Evolutionary conservation across 164 flowering plant genomes (phyloP).

Genomic region (Warburgia ugandensis): DNA sequence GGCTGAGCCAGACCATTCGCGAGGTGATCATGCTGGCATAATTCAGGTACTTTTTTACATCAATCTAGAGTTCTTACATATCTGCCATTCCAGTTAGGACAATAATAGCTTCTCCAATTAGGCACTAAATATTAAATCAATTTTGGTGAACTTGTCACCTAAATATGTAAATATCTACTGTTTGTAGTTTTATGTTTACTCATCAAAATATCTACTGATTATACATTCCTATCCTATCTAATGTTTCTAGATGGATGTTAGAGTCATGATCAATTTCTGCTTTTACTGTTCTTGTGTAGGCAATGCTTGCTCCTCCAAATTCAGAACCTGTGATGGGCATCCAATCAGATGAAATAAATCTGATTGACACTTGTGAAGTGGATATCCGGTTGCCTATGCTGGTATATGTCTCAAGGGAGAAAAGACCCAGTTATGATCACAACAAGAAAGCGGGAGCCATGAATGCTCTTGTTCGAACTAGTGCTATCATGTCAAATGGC

Average conservation of each 20-base stretch:
- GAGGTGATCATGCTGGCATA: constrained; percentile 86
- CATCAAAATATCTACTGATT: too few species aligned
- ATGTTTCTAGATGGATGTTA: too few species aligned
- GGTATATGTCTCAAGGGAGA: constrained; percentile 90
- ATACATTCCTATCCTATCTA: too few species aligned
- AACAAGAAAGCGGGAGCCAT: constrained; percentile 98
- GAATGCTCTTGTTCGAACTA: constrained; percentile 84
- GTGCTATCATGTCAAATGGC: constrained; percentile 90
- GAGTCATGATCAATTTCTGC: too few species aligned
- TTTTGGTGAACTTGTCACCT: too few species aligned
- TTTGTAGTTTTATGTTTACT: too few species aligned
- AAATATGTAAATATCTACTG: too few species aligned
- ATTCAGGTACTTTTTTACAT: too few species aligned
- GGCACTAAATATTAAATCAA: too few species aligned
- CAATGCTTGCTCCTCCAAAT: constrained; percentile 79
- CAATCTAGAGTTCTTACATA: too few species aligned
- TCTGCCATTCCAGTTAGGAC: too few species aligned
- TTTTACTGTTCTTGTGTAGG: constrained; percentile 25
- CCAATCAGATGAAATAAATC: constrained; percentile 42
- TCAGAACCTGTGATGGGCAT: constrained; percentile 57
- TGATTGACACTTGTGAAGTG: constrained; percentile 60
- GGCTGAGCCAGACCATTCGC: constrained; percentile 56
- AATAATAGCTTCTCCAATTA: too few species aligned
- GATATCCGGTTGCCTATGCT: constrained; percentile 82
- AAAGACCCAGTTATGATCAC: constrained; percentile 84